Base-by-base conservation (phyloP, 192 early-diverging fungal species). In the Geranomyces variabilis region DNA sequence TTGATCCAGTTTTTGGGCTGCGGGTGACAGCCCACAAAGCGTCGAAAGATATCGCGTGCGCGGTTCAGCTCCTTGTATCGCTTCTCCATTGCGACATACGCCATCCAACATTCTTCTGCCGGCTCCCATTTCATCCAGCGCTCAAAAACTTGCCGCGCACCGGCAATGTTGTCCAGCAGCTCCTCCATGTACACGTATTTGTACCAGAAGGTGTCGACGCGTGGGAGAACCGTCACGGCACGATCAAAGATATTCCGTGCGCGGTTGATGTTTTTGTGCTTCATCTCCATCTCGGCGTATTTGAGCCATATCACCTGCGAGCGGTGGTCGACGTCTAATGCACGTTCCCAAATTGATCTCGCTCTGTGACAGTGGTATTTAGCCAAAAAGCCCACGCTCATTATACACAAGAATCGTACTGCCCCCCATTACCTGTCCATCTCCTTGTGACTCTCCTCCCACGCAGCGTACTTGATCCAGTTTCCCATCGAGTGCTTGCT, bases 101-200 rank as follows among this genome's bases (percentile, higher is more conserved):
- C 94, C 70, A 81, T 80, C 97, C 97, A 99, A 1, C 94, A 94
- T 21, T 89, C 90, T 66, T 93, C 92, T 33, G 88, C 81, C 19
- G 96, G 96, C 70, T 98, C 95, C 96, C 97, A 98, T 63, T 91
- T 87, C 96, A 99, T 98, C 97, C 97, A 99, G 45, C 97, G 87
- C 63, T 97, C 93, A 88, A 99, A 99, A 28, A 99, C 91, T 43
- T 93, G 91, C 12, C 97, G 86, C 0, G 91, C 91, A 6, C 93
- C 93, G 13, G 87, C 84, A 0, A 95, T 84, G 71, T 98, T 96
- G 30, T 93, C 95, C 76, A 99, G 74, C 75, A 92, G 81, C 76
- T 99, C 97, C 71, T 99, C 97, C 96, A 99, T 97, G 66, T 94
- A 95, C 17, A 93, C 90, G 80, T 97, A 99, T 67, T 96, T 95